Conservation (phyloP, 2,329 filamentous ascomycete genomes). For the Graphiopsis chlorocephala region DNA sequence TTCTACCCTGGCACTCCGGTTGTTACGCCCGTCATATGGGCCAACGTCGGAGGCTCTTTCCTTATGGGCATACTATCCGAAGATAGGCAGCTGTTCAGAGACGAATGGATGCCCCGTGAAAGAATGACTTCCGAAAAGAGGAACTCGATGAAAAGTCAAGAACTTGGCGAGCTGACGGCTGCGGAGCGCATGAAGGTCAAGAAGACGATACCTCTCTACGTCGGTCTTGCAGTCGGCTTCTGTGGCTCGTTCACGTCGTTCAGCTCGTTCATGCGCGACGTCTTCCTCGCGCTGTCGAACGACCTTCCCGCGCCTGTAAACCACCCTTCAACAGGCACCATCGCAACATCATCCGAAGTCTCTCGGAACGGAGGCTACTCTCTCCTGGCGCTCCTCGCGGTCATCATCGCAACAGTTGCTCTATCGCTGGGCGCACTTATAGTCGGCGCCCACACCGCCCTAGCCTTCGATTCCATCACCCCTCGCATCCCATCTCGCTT, state of each 20-base stretch:
- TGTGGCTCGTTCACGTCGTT: conserved; percentile 90
- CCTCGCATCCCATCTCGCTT: conserved; percentile 60
- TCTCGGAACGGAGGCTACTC: conserved; percentile 71
- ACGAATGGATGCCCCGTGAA: conserved; percentile 56
- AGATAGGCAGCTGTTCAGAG: conserved; percentile 70
- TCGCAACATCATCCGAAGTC: conserved; percentile 28
- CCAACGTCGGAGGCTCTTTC: conserved; percentile 78
- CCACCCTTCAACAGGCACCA: conserved; percentile 28
- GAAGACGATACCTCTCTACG: conserved; percentile 84
- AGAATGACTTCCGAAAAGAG: conserved; percentile 31
- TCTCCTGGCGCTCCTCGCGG: conserved; percentile 74
- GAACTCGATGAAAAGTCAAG: conserved; percentile 30
- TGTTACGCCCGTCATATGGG: conserved; percentile 75
- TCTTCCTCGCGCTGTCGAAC: conserved; percentile 77
- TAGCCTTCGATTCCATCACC: conserved; percentile 55
- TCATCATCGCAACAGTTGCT: conserved; percentile 69
- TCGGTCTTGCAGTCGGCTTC: conserved; percentile 81
- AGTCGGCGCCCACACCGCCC: conserved; percentile 72
- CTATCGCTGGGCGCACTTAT: conserved; percentile 69
- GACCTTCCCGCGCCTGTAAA: conserved; percentile 57
- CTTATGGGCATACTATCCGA: conserved; percentile 84
- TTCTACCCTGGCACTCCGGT: conserved; percentile 75
- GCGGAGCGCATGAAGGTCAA: conserved; percentile 55
- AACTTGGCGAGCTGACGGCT: conserved; percentile 34
- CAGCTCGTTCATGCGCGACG: conserved; percentile 78